Base-by-base conservation (phyloP, 2,329 filamentous ascomycete genomes). In the Ceratocystis destructans region DNA sequence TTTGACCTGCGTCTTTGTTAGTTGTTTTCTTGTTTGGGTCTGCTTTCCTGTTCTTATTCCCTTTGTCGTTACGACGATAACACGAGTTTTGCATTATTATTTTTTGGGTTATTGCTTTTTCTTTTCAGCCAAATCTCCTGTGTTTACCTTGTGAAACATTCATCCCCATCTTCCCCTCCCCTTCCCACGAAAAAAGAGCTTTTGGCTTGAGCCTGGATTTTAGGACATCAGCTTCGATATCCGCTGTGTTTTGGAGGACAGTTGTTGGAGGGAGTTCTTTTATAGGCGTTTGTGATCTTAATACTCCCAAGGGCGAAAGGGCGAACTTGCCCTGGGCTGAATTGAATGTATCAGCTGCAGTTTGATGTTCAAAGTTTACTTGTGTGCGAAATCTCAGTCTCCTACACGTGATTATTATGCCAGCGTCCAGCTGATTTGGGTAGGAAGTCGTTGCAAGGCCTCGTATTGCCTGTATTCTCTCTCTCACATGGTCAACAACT, bases 31-130 rank as follows among this genome's bases (percentile, higher is more conserved):
- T 44, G 25, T 12, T 65, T 65, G 12, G 31, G 46, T 41, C 20
- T 61, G 33, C 48, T 63, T 55, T 62, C 12, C 63, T 64, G 62
- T 64, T 64, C 61, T 57, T 33, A 63, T 67, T 64, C 61, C 65
- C 37, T 67, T 67, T 67, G 65, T 66, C 61, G n/a, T 64, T 61
- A 67, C 61, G 65, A 67, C 31, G 62, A 67, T 67, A 44, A 67
- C 61, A 64, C 55, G 61, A 64, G 31, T 44, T 67, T 25, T 62
- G 61, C 61, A 55, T 53, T 50, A 20, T 22, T 67, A 5, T 45
- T 57, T 57, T 57, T 15, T 57, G 53, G 44, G 3, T 50, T 61
- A 50, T 61, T 64, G 46, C 10, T 46, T 44, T 64, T 28, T 44
- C 15, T 25, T 31, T 62, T 28, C 41, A 46, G 44, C 44, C 12